Conservation (phyloP, 2,329 filamentous ascomycete species). For the Didymosphaeria variabile region DNA sequence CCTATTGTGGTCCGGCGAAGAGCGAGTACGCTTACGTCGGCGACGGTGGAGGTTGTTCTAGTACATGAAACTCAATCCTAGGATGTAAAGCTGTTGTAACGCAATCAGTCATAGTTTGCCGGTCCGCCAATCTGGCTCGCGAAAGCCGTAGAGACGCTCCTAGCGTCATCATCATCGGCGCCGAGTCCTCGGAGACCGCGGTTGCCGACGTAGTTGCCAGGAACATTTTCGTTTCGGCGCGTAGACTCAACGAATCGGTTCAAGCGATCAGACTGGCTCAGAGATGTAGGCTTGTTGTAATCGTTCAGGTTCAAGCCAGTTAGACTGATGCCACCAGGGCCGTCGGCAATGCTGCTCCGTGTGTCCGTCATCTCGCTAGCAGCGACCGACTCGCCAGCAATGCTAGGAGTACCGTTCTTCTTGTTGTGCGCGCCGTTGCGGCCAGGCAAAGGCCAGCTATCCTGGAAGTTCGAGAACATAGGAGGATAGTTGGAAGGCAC, state of each 20-base stretch:
- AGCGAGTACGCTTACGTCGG: constrained; percentile 14
- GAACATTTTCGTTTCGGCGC: constrained; percentile 65
- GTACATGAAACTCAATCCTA: constrained; percentile 20
- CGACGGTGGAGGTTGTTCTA: constrained; percentile 14
- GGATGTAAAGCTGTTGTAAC: constrained; percentile 1
- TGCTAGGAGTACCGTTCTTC: constrained; percentile 72
- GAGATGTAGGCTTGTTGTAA: constrained; percentile 73
- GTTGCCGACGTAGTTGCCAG: constrained; percentile 52
- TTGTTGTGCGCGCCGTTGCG: constrained; percentile 72
- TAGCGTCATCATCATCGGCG: constrained; percentile 85
- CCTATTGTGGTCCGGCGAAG: not conserved
- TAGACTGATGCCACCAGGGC: constrained; percentile 87
- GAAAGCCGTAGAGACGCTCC: constrained; percentile 95
- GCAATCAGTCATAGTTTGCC: constrained; percentile 67
- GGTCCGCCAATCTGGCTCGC: constrained; percentile 88
- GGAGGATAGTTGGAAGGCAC: constrained; percentile 85
- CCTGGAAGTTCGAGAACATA: constrained; percentile 94
- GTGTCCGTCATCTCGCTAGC: constrained; percentile 90
- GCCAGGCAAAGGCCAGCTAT: constrained; percentile 86
- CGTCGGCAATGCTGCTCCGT: constrained; percentile 78
- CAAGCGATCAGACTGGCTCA: constrained; percentile 87
- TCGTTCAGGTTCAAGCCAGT: constrained; percentile 80
- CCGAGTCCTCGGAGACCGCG: constrained; percentile 55
- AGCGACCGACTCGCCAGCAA: constrained; percentile 91
- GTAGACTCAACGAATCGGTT: constrained; percentile 94